Evolutionary conservation across 495 filamentous ascomycete genomes (phyloP).

Genomic region (Penicillium salamii): DNA sequence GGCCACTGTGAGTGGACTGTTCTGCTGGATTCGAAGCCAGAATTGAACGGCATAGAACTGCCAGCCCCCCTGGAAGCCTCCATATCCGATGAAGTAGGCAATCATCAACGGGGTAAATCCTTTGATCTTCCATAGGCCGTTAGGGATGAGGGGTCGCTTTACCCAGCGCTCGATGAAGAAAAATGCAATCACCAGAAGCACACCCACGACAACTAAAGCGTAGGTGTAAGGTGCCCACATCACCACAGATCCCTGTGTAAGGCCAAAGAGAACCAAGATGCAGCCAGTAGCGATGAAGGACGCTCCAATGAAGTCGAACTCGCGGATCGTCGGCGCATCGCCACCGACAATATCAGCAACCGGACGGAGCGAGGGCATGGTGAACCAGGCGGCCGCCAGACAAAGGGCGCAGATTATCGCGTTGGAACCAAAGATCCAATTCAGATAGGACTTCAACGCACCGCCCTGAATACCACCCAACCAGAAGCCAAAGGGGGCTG

Average conservation of each 20-base stretch:
- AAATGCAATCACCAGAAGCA: slow-evolving; percentile 24
- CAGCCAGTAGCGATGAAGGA: slow-evolving; percentile 21
- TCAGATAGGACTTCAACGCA: slow-evolving; percentile 18
- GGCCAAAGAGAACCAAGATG: slow-evolving; percentile 30
- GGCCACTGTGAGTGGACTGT: slow-evolving; percentile 34
- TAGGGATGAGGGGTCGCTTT: slow-evolving; percentile 27
- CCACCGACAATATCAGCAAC: slow-evolving; percentile 21
- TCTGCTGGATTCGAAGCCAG: slow-evolving; percentile 44
- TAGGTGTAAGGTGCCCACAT: slow-evolving; percentile 31
- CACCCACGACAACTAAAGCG: slow-evolving; percentile 19
- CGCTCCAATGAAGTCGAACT: slow-evolving; percentile 33
- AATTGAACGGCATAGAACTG: slow-evolving; percentile 54
- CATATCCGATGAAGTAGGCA: slow-evolving; percentile 49
- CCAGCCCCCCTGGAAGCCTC: slow-evolving; percentile 45
- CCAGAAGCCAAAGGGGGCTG: slow-evolving; percentile 31
- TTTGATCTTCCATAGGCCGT: slow-evolving; percentile 32
- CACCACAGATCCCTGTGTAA: slow-evolving; percentile 30
- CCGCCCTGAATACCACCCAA: slow-evolving; percentile 32
- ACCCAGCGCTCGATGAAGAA: slow-evolving; percentile 29
- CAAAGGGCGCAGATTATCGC: slow-evolving; percentile 23
- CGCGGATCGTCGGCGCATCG: slow-evolving; percentile 24
- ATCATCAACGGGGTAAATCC: slow-evolving; percentile 49
- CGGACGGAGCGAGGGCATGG: slow-evolving; percentile 22
- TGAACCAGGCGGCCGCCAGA: slow-evolving; percentile 17
- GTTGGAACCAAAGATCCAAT: slow-evolving; percentile 32